phyloP scores from a whole-genome alignment of 768 basidiomycete genomes.

The Mycena filopes region DNA sequence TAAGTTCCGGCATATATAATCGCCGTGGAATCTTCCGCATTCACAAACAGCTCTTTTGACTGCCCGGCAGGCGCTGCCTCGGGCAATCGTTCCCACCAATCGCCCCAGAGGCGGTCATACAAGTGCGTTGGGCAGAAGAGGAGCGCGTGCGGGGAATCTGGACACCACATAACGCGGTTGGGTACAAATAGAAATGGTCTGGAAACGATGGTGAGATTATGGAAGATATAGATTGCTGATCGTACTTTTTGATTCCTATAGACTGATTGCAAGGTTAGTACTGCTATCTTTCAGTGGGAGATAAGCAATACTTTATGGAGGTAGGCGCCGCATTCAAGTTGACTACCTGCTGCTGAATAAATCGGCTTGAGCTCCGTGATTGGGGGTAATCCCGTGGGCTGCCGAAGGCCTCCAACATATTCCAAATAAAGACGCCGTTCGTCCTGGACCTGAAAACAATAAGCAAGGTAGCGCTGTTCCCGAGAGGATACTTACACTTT shows the following conservation, averaged over 20 bases:
- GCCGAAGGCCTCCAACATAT: background rate
- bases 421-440: background rate
- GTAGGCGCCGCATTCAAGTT: too few relatives aligned
- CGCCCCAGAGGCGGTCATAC: background rate
- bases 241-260: too few relatives aligned
- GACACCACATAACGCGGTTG: background rate
- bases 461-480: too few relatives aligned
- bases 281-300: too few relatives aligned
- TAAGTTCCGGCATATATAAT: background rate
- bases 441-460: background rate
- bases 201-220: background rate
- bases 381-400: background rate
- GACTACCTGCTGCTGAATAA: background rate
- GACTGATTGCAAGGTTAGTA: too few relatives aligned
- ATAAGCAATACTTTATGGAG: too few relatives aligned
- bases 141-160: background rate
- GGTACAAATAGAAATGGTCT: background rate
- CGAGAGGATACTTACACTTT: too few relatives aligned
- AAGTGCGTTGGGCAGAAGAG: background rate
- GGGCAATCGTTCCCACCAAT: background rate
- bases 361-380: background rate
- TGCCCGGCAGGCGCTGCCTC: background rate
- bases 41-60: background rate
- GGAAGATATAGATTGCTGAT: too few relatives aligned
- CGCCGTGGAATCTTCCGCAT: too few relatives aligned